phyloP scores from a whole-genome alignment of 2,329 filamentous ascomycete genomes.

The Elsinoe necatrix region DNA sequence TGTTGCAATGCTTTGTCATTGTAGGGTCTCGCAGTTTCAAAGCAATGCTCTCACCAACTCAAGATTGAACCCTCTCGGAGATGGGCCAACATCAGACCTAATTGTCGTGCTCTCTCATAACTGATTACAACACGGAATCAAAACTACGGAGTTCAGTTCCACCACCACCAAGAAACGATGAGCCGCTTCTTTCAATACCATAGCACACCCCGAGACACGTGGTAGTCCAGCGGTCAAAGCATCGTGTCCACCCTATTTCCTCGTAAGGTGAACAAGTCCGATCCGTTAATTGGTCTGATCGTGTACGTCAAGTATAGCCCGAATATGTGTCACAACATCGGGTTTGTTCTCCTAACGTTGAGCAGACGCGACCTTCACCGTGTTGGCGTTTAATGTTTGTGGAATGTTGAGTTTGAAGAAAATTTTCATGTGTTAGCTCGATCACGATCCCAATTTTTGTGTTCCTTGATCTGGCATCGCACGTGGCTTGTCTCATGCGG shows the following conservation, averaged over 20 bases:
- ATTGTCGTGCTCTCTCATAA: neutral
- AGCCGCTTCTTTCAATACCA: neutral
- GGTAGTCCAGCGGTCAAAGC: neutral
- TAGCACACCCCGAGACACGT: neutral
- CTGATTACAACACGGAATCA: neutral
- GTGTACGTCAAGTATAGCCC: conserved; percentile 8
- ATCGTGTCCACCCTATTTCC: conserved; percentile 6
- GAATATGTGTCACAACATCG: conserved; percentile 11
- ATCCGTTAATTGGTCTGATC: conserved; percentile 1
- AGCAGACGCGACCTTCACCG: conserved; percentile 5
- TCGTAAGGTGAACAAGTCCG: neutral
- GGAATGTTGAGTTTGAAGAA: conserved; percentile 8
- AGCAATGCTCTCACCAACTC: neutral
- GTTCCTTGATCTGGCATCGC: neutral
- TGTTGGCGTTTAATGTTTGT: conserved; percentile 3
- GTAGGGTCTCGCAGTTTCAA: neutral
- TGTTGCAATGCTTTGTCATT: neutral
- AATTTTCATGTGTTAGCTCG: conserved; percentile 6
- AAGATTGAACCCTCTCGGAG: neutral
- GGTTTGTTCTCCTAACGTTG: conserved; percentile 7
- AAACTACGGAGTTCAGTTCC: neutral
- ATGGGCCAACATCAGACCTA: neutral
- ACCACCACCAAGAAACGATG: neutral
- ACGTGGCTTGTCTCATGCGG: conserved; percentile 7
- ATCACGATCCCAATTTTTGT: conserved; percentile 6